Evolutionary conservation across 176 grass and related monocot species (phyloP).

Genomic region (Aegilops sharonensis): DNA sequence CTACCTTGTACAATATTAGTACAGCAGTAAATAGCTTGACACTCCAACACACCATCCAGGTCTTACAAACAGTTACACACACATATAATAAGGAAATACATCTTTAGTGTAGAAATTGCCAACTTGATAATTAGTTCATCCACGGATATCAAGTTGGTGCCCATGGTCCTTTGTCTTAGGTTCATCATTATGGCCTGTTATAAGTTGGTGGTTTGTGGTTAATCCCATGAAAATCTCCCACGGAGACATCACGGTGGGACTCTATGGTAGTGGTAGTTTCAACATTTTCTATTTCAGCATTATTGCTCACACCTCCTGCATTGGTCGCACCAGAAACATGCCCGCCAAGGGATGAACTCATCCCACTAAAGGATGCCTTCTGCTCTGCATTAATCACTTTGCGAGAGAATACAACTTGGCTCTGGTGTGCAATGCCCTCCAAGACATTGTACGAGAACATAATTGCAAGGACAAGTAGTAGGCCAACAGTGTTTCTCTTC

Average conservation of each 20-base stretch:
- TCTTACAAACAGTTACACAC: not conserved
- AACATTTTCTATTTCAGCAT: not conserved
- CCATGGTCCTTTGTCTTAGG: not conserved
- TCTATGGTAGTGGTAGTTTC: slow-evolving; percentile 19
- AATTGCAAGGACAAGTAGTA: not conserved
- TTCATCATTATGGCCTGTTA: slow-evolving; percentile 21
- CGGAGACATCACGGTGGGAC: slow-evolving; percentile 38
- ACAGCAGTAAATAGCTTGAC: not conserved
- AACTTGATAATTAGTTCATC: not conserved
- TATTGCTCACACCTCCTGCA: not conserved
- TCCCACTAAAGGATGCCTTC: not conserved
- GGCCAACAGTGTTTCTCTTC: not conserved
- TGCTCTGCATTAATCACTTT: slow-evolving; percentile 26
- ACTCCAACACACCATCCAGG: not conserved
- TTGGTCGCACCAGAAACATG: not conserved
- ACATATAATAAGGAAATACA: not conserved
- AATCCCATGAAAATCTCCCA: slow-evolving; percentile 13
- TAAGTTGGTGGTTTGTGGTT: slow-evolving; percentile 5
- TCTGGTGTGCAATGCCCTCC: not conserved
- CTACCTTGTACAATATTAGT: not conserved
- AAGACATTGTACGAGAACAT: slow-evolving; percentile 6
- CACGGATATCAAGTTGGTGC: not conserved
- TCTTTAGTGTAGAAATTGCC: not conserved
- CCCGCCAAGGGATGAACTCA: not conserved
- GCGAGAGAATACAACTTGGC: not conserved